Conservation (phyloP, 768 basidiomycete species). For the Mycena rosella region DNA sequence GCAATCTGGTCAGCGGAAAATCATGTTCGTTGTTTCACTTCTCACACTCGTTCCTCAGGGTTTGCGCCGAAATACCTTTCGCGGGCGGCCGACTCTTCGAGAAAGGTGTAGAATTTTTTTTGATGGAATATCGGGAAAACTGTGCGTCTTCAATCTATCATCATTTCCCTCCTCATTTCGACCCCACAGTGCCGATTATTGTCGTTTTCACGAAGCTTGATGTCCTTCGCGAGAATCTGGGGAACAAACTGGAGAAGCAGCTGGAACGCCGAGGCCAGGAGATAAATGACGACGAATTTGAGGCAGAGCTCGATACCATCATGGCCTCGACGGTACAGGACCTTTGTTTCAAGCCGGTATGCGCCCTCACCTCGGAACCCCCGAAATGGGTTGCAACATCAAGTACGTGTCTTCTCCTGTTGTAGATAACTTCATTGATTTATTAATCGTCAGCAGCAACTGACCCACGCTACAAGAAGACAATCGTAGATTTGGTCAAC, state of each 20-base stretch:
- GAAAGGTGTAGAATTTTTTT: constrained; percentile 7
- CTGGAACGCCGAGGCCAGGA: too few species aligned
- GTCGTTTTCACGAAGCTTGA: constrained; percentile 20
- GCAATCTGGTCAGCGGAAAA: too few species aligned
- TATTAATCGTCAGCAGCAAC: too few species aligned
- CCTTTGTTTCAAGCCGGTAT: constrained; percentile 7
- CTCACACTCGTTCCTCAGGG: too few species aligned
- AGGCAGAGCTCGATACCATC: not conserved
- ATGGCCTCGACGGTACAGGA: not conserved
- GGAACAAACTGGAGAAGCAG: too few species aligned
- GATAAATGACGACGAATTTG: too few species aligned
- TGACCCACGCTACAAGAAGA: not conserved
- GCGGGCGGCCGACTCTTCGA: constrained; percentile 13
- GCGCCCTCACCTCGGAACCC: constrained; percentile 7
- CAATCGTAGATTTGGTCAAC: constrained; percentile 9
- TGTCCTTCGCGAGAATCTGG: too few species aligned
- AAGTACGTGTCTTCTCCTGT: not conserved
- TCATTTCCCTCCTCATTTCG: constrained; percentile 2
- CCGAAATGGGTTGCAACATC: constrained; percentile 15
- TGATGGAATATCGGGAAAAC: not conserved
- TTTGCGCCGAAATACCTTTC: too few species aligned
- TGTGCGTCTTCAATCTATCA: not conserved
- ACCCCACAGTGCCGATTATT: not conserved
- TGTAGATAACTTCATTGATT: too few species aligned
- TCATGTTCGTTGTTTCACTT: too few species aligned